Conservation (phyloP, 2,329 filamentous ascomycete species). For the Fusarium paranaense region DNA sequence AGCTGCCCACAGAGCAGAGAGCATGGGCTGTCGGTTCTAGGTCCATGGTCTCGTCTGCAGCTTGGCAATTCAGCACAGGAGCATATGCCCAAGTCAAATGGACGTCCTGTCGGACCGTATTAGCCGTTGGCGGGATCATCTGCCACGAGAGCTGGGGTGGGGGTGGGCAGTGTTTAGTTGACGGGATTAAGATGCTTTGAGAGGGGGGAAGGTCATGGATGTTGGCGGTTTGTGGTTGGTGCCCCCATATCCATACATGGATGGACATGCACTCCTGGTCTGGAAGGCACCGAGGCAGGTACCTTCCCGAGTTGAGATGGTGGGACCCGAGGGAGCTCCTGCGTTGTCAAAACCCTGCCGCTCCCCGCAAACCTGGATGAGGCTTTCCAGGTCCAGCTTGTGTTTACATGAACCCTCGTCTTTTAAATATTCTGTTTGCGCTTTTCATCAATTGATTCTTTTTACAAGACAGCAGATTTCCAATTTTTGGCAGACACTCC, state of each 20-base stretch:
- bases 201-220: constrained; percentile 6
- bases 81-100: constrained; percentile 25
- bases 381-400: not conserved
- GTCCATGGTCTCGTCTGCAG: constrained; percentile 14
- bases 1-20: constrained; percentile 18
- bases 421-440: not conserved
- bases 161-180: constrained; percentile 6
- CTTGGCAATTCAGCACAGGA: constrained; percentile 16
- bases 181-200: constrained; percentile 26
- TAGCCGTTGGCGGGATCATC: constrained; percentile 57
- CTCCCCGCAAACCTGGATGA: not conserved
- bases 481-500: not conserved
- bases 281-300: constrained; percentile 16
- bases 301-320: constrained; percentile 34
- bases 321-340: constrained; percentile 25
- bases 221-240: constrained; percentile 18
- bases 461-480: not conserved
- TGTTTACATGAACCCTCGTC: not conserved
- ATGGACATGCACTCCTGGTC: not conserved
- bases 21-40: constrained; percentile 28
- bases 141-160: constrained; percentile 37
- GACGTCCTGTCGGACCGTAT: constrained; percentile 60
- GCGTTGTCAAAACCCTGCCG: constrained; percentile 20
- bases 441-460: constrained; percentile 10
- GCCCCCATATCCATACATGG: not conserved